Percentiles rank a stretch among this genome's conserved stretches.
Conservation (phyloP, 331 rosid species). For the Malus hybrid region DNA sequence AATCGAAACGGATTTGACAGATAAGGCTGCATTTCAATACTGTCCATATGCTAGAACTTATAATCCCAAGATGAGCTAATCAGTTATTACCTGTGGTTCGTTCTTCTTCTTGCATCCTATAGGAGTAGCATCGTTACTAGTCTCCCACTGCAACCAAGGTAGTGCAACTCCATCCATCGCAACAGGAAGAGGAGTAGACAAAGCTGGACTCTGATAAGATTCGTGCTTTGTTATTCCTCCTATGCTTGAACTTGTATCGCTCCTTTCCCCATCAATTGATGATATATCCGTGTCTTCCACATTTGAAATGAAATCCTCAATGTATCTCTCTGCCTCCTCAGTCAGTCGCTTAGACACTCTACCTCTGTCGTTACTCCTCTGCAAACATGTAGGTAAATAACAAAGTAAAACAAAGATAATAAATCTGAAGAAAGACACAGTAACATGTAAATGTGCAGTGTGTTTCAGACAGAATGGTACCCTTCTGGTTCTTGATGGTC, state of each 20-base stretch:
- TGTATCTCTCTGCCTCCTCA: constrained; percentile 83
- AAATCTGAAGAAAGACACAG: not conserved
- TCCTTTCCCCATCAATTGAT: constrained; percentile 89
- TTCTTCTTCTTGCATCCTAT: constrained; percentile 29
- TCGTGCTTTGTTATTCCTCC: constrained; percentile 57
- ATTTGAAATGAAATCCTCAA: constrained; percentile 91
- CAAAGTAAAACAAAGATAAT: not conserved
- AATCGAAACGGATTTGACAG: not conserved
- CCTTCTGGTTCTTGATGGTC: constrained; percentile 54
- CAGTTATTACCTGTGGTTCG: constrained; percentile 8
- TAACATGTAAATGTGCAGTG: constrained; percentile 3
- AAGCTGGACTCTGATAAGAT: constrained; percentile 34
- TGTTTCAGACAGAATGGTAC: constrained; percentile 27
- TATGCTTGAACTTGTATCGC: constrained; percentile 83
- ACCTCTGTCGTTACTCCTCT: constrained; percentile 70
- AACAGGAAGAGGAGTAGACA: constrained; percentile 47
- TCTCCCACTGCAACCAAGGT: constrained; percentile 98
- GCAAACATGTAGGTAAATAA: constrained; percentile 13
- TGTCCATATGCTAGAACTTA: not conserved
- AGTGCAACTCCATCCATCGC: constrained; percentile 67
- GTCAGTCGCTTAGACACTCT: constrained; percentile 64
- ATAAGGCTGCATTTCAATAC: not conserved
- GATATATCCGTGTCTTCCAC: constrained; percentile 94
- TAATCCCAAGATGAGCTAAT: not conserved
- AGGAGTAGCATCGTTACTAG: constrained; percentile 47